Evolutionary conservation across 441 rosid species (phyloP).

Genomic region (Caryocar brasiliense): DNA sequence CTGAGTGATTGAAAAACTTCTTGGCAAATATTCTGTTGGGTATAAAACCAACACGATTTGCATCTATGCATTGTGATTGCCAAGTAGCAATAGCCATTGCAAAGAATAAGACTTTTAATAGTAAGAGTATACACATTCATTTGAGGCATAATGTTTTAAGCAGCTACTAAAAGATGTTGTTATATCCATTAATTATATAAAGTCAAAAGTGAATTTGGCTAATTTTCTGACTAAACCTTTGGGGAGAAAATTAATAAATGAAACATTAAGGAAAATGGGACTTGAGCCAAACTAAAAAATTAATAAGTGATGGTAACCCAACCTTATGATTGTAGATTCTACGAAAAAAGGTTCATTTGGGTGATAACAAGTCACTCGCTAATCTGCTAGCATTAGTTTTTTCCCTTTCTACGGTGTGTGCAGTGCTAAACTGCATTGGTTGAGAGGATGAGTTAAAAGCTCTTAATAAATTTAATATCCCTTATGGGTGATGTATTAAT

Average conservation of each 20-base stretch:
- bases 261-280: neutral
- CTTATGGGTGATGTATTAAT: neutral
- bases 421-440: neutral
- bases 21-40: neutral
- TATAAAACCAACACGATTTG: neutral
- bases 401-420: neutral
- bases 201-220: neutral
- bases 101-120: neutral
- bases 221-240: neutral
- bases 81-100: neutral
- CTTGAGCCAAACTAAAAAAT: neutral
- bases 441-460: neutral
- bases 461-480: neutral
- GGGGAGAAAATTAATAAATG: neutral
- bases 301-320: neutral
- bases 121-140: neutral
- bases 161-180: neutral
- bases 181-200: neutral
- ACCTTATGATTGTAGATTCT: constrained; percentile 1
- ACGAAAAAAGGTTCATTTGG: neutral
- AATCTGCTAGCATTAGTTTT: neutral
- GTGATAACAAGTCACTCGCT: neutral
- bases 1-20: neutral
- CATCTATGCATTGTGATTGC: neutral
- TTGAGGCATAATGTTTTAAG: neutral